Base-by-base conservation (phyloP, 495 filamentous ascomycete species). In the Lasiosphaeris hirsuta region DNA sequence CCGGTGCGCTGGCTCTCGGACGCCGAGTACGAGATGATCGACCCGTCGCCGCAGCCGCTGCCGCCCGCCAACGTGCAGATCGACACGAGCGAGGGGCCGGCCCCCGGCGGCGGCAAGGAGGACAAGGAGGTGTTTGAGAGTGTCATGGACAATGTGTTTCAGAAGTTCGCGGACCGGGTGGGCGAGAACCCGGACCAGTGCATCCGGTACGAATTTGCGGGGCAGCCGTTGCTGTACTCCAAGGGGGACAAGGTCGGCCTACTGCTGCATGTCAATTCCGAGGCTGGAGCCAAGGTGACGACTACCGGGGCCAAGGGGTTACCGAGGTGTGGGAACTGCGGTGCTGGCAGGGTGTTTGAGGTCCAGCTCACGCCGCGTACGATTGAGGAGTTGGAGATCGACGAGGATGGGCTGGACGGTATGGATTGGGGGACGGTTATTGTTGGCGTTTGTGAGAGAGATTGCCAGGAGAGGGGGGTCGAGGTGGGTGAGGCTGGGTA, bases 351-450 rank as follows among this genome's bases (percentile, higher is more conserved):
- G 50, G 83, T 88, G n/a, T 97, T 97, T 70, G 77, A 80, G 69
- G 75, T 94, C 38, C 94, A 98, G 78, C 72, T 97, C 64, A 89
- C 86, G 64, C 94, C 94, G 54, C 89, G 95, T 67, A 88, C 91
- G 3, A 98, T 98, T 68, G 82, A 82, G 56, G 86, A 94, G 78
- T 76, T 98, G 47, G 94, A 98, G 75, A 84, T 77, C 6, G 90
- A 90, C 4, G 85, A 90, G 55, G 75, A 82, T 59, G 82, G 84
- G 10, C 67, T 96, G 51, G 90, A 93, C 39, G 94, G 95, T 0
- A 97, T 99, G 94, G 94, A 99, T 63, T 99, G 94, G 94, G 95
- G 95, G 0, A 96, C 89, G 11, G 79, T 99, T n/a, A 83, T 97
- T 43, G 69, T 97, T n/a, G 90, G 84, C 0, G 91, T 95, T 17